These are phyloP conservation scores for Fusarium verticillioides DNA, from an alignment of 2,329 filamentous ascomycete genomes.

Conservation along the genomic window DNA sequence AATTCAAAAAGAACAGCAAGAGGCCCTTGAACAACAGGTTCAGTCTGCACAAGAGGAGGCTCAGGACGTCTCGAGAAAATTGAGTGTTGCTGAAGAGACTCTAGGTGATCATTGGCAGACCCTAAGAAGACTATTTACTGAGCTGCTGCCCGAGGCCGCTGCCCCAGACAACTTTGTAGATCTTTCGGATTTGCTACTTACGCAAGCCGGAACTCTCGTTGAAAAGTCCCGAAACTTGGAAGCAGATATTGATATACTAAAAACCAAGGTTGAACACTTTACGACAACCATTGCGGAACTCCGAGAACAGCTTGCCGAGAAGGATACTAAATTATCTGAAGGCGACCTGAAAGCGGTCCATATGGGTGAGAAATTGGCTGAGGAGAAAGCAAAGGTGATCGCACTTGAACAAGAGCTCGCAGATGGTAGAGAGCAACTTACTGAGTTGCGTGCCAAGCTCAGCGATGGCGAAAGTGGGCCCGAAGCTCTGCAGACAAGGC, in stretches of 20 bases:
- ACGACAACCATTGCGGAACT: slow-evolving; percentile 65
- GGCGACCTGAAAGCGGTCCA: slow-evolving; percentile 64
- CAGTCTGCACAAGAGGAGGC: slow-evolving; percentile 65
- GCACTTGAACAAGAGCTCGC: slow-evolving; percentile 67
- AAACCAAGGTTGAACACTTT: slow-evolving; percentile 71
- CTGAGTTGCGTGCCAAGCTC: slow-evolving; percentile 75
- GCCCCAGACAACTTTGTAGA: slow-evolving; percentile 67
- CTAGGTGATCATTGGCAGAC: slow-evolving; percentile 63
- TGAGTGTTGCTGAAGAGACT: slow-evolving; percentile 62
- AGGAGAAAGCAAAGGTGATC: slow-evolving; percentile 64
- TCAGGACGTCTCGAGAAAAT: slow-evolving; percentile 61
- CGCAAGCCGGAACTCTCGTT: slow-evolving; percentile 66
- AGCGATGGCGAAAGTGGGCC: slow-evolving; percentile 87
- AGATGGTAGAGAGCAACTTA: slow-evolving; percentile 76
- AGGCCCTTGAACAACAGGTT: slow-evolving; percentile 67
- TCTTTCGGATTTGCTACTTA: slow-evolving; percentile 69
- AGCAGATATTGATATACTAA: slow-evolving; percentile 68
- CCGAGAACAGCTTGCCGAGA: slow-evolving; percentile 65
- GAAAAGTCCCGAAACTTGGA: slow-evolving; percentile 70
- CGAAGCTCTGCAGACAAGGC: slow-evolving; percentile 77
- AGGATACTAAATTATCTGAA: slow-evolving; percentile 62
- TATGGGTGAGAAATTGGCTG: slow-evolving; percentile 64
- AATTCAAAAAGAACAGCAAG: slow-evolving; percentile 68
- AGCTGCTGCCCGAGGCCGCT: slow-evolving; percentile 64
- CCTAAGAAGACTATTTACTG: slow-evolving; percentile 68